Conservation (phyloP, 768 basidiomycete genomes). For the Mycena galopus region DNA sequence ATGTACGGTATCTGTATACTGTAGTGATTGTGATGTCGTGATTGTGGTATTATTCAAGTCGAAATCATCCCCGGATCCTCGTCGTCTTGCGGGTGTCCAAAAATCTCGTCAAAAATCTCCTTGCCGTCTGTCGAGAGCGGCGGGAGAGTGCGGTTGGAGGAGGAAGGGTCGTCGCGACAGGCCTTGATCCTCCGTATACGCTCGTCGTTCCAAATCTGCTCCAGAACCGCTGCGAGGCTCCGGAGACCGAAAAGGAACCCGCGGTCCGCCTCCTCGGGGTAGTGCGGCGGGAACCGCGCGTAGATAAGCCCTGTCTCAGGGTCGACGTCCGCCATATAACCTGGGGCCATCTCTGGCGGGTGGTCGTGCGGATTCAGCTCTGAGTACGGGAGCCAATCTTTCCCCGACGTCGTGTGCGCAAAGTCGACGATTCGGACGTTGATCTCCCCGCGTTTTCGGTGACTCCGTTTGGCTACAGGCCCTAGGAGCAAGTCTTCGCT, state of each 20-base stretch:
- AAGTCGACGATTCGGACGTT: constrained; percentile 98
- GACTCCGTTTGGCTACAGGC: constrained; percentile 75
- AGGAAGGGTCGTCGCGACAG: constrained; percentile 67
- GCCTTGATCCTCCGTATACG: constrained; percentile 76
- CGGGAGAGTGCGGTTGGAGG: constrained; percentile 64
- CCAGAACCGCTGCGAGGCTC: constrained; percentile 81
- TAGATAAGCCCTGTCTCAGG: constrained; percentile 85
- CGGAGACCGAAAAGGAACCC: constrained; percentile 95
- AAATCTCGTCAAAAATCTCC: constrained; percentile 85
- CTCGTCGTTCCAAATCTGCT: constrained; percentile 91
- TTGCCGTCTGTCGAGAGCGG: constrained; percentile 79
- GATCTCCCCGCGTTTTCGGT: constrained; percentile 88
- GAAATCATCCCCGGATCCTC: constrained; percentile 86
- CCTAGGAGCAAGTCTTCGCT: constrained; percentile 85
- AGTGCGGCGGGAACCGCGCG: constrained; percentile 95
- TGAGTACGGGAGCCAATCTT: constrained; percentile 85
- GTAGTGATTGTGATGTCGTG: background rate
- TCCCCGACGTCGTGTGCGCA: constrained; percentile 96
- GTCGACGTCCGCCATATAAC: constrained; percentile 87
- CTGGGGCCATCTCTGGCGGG: constrained; percentile 65
- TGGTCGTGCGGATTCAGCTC: constrained; percentile 52
- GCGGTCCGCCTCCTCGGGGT: constrained; percentile 89
- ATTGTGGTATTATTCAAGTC: constrained; percentile 54
- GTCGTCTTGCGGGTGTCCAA: constrained; percentile 59
- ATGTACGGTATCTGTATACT: constrained; percentile 16